Evolutionary conservation across 202 grass and related monocot species (phyloP), one percentile per base, ranked within the genome.

Genomic region (Hordeum pubiflorum): DNA sequence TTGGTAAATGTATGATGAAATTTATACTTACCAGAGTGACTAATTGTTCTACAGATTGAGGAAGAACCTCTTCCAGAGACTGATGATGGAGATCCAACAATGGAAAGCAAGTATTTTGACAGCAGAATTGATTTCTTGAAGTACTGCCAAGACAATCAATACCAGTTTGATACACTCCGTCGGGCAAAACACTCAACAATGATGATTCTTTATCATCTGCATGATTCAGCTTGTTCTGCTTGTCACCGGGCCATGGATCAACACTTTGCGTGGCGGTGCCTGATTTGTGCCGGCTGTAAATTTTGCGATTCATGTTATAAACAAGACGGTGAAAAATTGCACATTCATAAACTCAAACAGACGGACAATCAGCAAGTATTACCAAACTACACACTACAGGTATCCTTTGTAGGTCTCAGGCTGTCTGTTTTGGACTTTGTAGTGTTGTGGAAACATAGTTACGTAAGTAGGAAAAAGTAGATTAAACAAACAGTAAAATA

Each of bases 121-220:
- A 75, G 78, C 50, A 90, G 94, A 85, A 89, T 85, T 10, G 94
- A 89, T 60, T 91, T 97, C 86, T 76, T 97, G 78, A 82, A 85
- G 69, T 83, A 94, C 36, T 97, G 94, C 74, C 94, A 97, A 80
- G 89, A 82, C 61, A 90, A 87, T 37, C 85, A 83, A 69, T 97
- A 94, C 75, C 94, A 97, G 68, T 97, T 94, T 91, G 94, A 97
- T 86, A 94, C 89, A 64, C 87, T 97, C 23, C 85, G 94, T 52
- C 80, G 94, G 17, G 94, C 94, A 78, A 97, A 97, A 24, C 94
- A 97, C 67, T 92, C 94, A 17, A 94, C 94, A 79, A 90, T 94
- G 91, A 97, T 97, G 94, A 89, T 97, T 68, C 81, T 97, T 55
- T 90, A 94, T 92, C 87, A 90, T 66, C 91, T 97, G 52, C 94